A percentile compares a stretch with the other conserved stretches of the same genome.
These are phyloP conservation scores for Suillus americanus DNA, from an alignment of 768 basidiomycete species.

Conservation along the genomic window DNA sequence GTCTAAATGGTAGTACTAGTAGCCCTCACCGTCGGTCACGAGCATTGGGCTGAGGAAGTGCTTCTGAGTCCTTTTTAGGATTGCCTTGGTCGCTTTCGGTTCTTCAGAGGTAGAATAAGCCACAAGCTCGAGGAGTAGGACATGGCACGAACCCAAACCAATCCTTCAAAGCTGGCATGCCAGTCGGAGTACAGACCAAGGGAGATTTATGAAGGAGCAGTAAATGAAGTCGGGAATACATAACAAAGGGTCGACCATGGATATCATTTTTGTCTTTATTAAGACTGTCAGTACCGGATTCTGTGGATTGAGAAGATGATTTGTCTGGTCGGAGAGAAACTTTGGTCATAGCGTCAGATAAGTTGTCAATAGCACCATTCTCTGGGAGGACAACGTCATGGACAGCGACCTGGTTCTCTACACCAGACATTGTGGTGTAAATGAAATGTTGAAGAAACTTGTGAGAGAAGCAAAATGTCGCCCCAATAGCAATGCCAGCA, in stretches of 20 bases:
- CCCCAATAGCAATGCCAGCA: conserved; percentile 12
- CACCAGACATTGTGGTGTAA: conserved; percentile 33
- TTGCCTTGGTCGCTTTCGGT: conserved; percentile 45
- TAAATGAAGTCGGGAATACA: conserved; percentile 71
- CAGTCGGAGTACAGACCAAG: conserved; percentile 63
- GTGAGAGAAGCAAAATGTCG: conserved; percentile 7
- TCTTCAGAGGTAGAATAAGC: conserved; percentile 32
- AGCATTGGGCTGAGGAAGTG: conserved; percentile 44
- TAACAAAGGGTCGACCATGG: conserved; percentile 44
- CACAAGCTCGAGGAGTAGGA: conserved; percentile 15
- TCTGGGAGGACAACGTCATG: conserved; percentile 10
- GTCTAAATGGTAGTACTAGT: neutral
- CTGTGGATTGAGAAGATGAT: conserved; percentile 12
- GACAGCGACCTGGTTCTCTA: conserved; percentile 18
- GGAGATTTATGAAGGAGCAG: conserved; percentile 74
- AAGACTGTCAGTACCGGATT: conserved; percentile 16
- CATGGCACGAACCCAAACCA: conserved; percentile 78
- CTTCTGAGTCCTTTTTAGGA: conserved; percentile 64
- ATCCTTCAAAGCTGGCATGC: conserved; percentile 80
- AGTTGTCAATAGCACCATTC: conserved; percentile 23
- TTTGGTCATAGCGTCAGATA: conserved; percentile 33
- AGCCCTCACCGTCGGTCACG: conserved; percentile 66
- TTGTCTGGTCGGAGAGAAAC: conserved; percentile 27
- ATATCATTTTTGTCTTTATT: conserved; percentile 31
- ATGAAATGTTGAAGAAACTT: conserved; percentile 12